phyloP scores from a whole-genome alignment of 495 filamentous ascomycete genomes.

The Trichoderma orchidacearum region DNA sequence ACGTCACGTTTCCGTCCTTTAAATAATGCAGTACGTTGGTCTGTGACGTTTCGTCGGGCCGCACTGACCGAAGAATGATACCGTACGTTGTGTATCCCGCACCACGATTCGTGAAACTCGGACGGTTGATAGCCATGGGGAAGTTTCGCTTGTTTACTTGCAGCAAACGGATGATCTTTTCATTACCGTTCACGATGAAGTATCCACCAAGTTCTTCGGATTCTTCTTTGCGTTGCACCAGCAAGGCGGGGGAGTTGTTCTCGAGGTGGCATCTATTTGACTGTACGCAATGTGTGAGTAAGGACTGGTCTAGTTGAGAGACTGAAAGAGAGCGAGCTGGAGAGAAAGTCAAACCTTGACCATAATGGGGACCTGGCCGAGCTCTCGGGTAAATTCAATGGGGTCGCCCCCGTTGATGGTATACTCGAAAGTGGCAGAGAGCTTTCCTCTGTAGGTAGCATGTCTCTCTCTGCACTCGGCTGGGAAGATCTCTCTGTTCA shows the following conservation, averaged over 20 bases:
- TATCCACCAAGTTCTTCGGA: slow-evolving; percentile 88
- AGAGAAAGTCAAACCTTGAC: slow-evolving; percentile 45
- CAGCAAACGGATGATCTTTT: slow-evolving; percentile 89
- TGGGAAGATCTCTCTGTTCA: slow-evolving; percentile 73
- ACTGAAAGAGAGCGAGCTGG: too few species aligned
- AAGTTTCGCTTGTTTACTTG: slow-evolving; percentile 81
- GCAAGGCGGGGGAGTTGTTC: slow-evolving; percentile 61
- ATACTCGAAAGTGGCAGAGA: slow-evolving; percentile 68
- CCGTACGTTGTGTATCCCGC: slow-evolving; percentile 75
- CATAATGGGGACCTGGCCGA: slow-evolving; percentile 89
- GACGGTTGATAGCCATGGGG: slow-evolving; percentile 83
- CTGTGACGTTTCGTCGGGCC: slow-evolving; percentile 93
- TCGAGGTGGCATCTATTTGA: slow-evolving; percentile 84
- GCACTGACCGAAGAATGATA: slow-evolving; percentile 79
- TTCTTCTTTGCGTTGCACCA: slow-evolving; percentile 81
- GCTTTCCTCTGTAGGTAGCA: slow-evolving; percentile 77
- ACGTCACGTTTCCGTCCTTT: slow-evolving; percentile 85
- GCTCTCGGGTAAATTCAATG: slow-evolving; percentile 62
- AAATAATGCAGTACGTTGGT: slow-evolving; percentile 96
- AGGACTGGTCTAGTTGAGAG: slow-evolving; percentile 1
- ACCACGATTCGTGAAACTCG: slow-evolving; percentile 77
- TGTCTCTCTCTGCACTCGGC: slow-evolving; percentile 92
- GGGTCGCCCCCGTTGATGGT: slow-evolving; percentile 76
- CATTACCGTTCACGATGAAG: slow-evolving; percentile 90
- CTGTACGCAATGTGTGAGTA: slow-evolving; percentile 22